Conservation (phyloP, 352 stramenopile species). For the Globisporangium cystogenes region DNA sequence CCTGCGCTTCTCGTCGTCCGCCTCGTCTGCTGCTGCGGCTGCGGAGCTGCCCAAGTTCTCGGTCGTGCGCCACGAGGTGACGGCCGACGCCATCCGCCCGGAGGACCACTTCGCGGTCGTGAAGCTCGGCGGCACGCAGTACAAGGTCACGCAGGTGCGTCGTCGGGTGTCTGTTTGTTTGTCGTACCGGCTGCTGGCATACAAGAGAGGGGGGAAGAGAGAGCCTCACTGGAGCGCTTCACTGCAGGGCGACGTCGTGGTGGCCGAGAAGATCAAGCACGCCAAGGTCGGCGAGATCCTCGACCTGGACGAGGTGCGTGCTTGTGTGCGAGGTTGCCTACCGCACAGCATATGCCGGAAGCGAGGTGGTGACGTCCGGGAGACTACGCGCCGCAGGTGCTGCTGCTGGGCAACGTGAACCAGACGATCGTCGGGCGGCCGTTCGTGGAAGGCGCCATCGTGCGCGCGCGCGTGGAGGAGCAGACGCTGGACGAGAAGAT, state of each 20-base stretch:
- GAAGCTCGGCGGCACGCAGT: slow-evolving; percentile 81
- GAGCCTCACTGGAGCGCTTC: too few relatives aligned
- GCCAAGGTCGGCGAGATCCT: slow-evolving; percentile 84
- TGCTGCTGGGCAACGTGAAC: slow-evolving; percentile 80
- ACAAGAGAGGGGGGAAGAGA: too few relatives aligned
- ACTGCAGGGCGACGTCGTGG: slow-evolving; percentile 63
- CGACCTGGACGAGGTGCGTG: slow-evolving; percentile 62
- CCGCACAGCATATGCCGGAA: not conserved
- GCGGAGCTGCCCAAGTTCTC: slow-evolving; percentile 36
- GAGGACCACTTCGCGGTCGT: slow-evolving; percentile 82
- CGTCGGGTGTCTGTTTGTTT: too few relatives aligned
- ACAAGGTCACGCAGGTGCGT: slow-evolving; percentile 76
- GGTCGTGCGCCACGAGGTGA: slow-evolving; percentile 76
- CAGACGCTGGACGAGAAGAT: slow-evolving; percentile 87
- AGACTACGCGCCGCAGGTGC: slow-evolving; percentile 30
- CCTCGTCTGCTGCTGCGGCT: not conserved
- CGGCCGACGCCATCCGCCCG: slow-evolving; percentile 49
- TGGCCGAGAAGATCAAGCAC: slow-evolving; percentile 82
- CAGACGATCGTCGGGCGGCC: slow-evolving; percentile 77
- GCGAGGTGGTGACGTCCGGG: too few relatives aligned
- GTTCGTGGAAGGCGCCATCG: slow-evolving; percentile 60
- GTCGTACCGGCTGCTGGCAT: too few relatives aligned
- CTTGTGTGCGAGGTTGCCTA: not conserved
- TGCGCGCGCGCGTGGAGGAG: slow-evolving; percentile 79
- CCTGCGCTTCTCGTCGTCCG: not conserved